Evolutionary conservation across 106 monocot genomes (phyloP).

Genomic region (Dioscorea dumetorum): DNA sequence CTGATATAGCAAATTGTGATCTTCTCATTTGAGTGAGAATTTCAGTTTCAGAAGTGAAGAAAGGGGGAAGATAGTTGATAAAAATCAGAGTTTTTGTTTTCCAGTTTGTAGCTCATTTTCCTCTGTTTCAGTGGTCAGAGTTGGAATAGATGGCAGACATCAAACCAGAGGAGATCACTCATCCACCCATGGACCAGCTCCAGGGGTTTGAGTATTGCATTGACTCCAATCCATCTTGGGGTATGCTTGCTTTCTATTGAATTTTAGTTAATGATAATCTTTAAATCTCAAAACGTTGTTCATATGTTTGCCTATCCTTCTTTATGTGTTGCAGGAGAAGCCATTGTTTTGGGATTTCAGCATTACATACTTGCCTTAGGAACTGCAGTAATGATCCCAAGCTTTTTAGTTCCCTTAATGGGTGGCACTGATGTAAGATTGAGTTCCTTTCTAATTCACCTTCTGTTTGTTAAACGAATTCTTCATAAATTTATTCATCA

Average conservation of each 20-base stretch:
- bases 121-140: background rate
- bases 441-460: background rate
- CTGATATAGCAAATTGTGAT: no score
- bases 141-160: slow-evolving; percentile 40
- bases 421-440: slow-evolving; percentile 44
- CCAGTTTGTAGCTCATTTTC: background rate
- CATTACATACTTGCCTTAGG: slow-evolving; percentile 84
- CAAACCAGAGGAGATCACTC: slow-evolving; percentile 75
- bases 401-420: slow-evolving; percentile 51
- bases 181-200: slow-evolving; percentile 93
- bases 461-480: background rate
- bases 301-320: no score
- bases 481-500: no score
- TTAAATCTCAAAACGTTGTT: no score
- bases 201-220: slow-evolving; percentile 97
- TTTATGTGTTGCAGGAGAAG: slow-evolving; percentile 47
- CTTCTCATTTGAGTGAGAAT: no score
- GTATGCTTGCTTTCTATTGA: slow-evolving; percentile 18
- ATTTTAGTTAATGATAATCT: background rate
- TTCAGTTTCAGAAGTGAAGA: no score
- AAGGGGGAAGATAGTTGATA: no score
- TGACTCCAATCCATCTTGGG: slow-evolving; percentile 93
- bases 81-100: background rate
- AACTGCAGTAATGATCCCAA: slow-evolving; percentile 96
- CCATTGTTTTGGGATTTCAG: slow-evolving; percentile 73